Base-by-base conservation (phyloP, 192 early-diverging fungal genomes). In the Backusella luteola region DNA sequence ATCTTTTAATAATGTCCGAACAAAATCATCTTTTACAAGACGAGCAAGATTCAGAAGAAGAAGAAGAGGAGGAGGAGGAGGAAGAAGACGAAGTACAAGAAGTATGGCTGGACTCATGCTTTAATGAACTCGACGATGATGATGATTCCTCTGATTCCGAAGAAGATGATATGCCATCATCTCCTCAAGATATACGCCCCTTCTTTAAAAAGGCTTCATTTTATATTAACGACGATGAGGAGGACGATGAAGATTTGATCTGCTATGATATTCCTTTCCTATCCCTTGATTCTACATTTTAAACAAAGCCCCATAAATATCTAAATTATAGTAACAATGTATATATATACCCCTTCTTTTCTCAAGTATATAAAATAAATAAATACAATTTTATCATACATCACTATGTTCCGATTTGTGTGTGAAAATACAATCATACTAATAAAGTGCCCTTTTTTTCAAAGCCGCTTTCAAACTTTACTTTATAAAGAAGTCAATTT, bases 201-300 rank as follows among this genome's bases (percentile, higher is more conserved):
- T 71, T 71, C 21, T 71, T 44, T 34, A 71, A 49, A 19, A 71
- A 71, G 26, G 4, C 70, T 6, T 32, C 70, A 1, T 71, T 71
- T 34, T 71, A 49, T 44, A 71, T 71, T 46, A 71, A 71, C 19
- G 70, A 71, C 4, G 70, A 71, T 4, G 70, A 71, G 17, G 70
- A 71, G 15, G 70, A 71, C 9, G 70, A 71, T 7, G 70, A 71
- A 17, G 70, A 44, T 71, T 71, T 71, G 21, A 71, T 71, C 19
- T 71, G 70, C 17, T 71, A 71, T 71, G 70, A 71, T 46, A 71
- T 71, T 32, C 70, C 70, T 23, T 71, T 71, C 19, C 29, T 71
- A 34, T 71, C 70, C 39, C 39, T 71, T 14, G 70, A 46, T 23
- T 63, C 56, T 12, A 63, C 56, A 23, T 63, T 63, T 63, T 63